These are phyloP conservation scores for Stylonectria norvegica DNA, from an alignment of 2,329 filamentous ascomycete species.

Conservation along the genomic window DNA sequence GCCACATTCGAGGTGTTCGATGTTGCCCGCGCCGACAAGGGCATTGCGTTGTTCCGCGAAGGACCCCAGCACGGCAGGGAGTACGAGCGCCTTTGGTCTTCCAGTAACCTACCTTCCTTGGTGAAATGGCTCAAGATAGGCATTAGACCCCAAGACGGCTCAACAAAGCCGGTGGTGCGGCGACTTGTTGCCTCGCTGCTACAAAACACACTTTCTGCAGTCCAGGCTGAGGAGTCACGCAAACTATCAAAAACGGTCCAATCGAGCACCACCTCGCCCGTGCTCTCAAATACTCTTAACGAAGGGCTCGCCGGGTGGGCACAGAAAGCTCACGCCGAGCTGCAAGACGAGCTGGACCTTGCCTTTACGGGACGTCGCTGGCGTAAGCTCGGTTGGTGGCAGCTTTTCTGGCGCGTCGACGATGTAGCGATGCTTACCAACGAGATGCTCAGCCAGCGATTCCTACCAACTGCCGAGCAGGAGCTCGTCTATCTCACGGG, in stretches of 20 bases:
- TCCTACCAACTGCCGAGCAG: conserved; percentile 75
- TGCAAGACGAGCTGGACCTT: conserved; percentile 73
- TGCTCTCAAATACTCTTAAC: conserved; percentile 46
- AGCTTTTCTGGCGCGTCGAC: conserved; percentile 90
- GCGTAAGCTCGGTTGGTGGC: conserved; percentile 87
- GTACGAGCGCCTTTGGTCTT: conserved; percentile 72
- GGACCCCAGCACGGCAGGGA: conserved; percentile 66
- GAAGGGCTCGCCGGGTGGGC: conserved; percentile 67
- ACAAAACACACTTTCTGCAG: conserved; percentile 46
- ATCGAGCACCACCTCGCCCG: conserved; percentile 34
- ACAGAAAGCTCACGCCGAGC: conserved; percentile 74
- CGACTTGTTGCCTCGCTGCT: conserved; percentile 66
- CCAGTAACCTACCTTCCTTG: conserved; percentile 65
- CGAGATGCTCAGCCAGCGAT: conserved; percentile 72
- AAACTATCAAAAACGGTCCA: conserved; percentile 33
- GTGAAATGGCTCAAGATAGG: conserved; percentile 62
- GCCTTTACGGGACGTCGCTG: conserved; percentile 75
- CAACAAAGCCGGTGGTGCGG: conserved; percentile 63
- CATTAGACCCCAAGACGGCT: conserved; percentile 37
- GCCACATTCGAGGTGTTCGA: conserved; percentile 59
- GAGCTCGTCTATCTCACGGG: conserved; percentile 81
- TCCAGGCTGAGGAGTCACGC: conserved; percentile 48
- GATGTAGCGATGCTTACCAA: conserved; percentile 81
- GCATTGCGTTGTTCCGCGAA: conserved; percentile 64
- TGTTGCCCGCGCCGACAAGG: conserved; percentile 57